Percentiles rank a stretch among this genome's conserved stretches.
Conservation (phyloP, 2,329 filamentous ascomycete genomes). For the Didymosphaeria variabile region DNA sequence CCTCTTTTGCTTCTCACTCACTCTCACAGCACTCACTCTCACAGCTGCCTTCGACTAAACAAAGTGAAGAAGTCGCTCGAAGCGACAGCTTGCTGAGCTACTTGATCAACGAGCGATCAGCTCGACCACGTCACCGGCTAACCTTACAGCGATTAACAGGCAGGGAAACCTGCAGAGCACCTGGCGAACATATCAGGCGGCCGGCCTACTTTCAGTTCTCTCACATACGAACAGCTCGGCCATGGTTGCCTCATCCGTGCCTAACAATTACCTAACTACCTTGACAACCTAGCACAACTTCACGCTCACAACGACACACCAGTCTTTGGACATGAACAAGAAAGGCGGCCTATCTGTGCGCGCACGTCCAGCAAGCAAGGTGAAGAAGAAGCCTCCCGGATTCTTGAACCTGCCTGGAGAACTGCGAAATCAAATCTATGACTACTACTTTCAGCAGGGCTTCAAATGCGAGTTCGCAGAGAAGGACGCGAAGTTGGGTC, state of each 20-base stretch:
- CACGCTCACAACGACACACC: neutral
- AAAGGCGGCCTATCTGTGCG: conserved; percentile 25
- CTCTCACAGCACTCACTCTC: too few species aligned
- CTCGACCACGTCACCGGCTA: conserved; percentile 12
- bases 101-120: neutral
- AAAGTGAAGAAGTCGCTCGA: neutral
- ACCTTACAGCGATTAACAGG: conserved; percentile 8
- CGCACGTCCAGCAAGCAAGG: conserved; percentile 15
- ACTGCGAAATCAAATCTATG: conserved; percentile 60
- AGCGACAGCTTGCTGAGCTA: too few species aligned
- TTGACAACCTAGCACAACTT: neutral
- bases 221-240: neutral
- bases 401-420: conserved; percentile 58
- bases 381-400: conserved; percentile 27
- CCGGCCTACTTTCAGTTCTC: neutral
- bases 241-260: neutral
- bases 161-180: neutral
- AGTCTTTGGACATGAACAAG: conserved; percentile 17
- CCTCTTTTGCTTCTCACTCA: neutral
- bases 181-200: neutral
- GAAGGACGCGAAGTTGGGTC: conserved; percentile 20
- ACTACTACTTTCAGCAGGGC: conserved; percentile 41
- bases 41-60: neutral
- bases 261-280: neutral
- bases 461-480: conserved; percentile 39